phyloP scores from a whole-genome alignment of 331 rosid species.

The Telfairia occidentalis region DNA sequence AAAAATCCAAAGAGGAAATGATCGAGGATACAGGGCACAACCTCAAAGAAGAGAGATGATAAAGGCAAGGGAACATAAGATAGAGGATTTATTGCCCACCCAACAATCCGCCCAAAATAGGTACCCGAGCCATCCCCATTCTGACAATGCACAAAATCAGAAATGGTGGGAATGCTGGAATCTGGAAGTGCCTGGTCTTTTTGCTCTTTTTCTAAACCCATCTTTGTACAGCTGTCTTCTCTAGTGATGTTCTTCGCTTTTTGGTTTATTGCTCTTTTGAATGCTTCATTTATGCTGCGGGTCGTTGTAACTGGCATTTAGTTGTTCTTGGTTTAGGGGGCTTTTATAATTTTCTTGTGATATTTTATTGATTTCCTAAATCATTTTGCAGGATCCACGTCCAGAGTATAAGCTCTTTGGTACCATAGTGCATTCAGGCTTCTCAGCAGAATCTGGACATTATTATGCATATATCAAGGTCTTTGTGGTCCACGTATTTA shows the following conservation, averaged over 20 bases:
- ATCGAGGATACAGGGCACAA: too few species aligned
- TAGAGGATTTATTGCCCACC: too few species aligned
- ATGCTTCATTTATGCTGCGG: background rate
- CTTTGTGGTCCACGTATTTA: background rate
- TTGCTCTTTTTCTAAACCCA: too few species aligned
- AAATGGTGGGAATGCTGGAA: too few species aligned
- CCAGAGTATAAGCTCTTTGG: slow-evolving; percentile 98
- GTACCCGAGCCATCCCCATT: too few species aligned
- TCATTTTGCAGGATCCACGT: slow-evolving; percentile 57
- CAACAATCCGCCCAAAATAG: too few species aligned
- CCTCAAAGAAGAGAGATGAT: too few species aligned
- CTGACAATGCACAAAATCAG: too few species aligned
- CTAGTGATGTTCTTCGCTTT: background rate
- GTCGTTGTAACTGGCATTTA: background rate
- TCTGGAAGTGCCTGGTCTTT: too few species aligned
- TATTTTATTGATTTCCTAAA: slow-evolving; percentile 3
- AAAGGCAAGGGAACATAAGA: too few species aligned
- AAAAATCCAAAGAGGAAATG: too few species aligned
- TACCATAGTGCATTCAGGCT: slow-evolving; percentile 94
- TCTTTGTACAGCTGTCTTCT: background rate
- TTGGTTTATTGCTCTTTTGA: background rate
- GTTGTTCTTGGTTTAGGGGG: background rate
- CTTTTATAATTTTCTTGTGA: slow-evolving; percentile 9
- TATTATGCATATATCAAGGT: slow-evolving; percentile 96
- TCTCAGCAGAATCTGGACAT: slow-evolving; percentile 94